Evolutionary conservation across 176 grass and related monocot genomes (phyloP), one percentile per base, ranked within the genome.

Genomic region (Cocos nucifera): DNA sequence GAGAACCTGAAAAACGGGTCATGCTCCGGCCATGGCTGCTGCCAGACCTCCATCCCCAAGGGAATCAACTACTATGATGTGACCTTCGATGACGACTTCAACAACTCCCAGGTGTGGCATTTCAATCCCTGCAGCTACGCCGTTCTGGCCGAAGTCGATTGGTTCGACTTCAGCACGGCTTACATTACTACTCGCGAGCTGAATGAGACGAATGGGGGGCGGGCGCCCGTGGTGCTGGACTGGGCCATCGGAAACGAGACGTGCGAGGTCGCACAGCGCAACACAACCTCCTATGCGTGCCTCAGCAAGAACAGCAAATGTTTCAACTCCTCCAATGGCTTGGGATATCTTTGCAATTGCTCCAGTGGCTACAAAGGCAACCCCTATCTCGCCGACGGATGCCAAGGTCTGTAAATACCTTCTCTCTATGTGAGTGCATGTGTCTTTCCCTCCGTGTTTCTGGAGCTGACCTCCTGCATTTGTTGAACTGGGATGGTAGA

Each of bases 1-100:
- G 68, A 56, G 56, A 78, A 65, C 48, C 68, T 73, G 4, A 49
- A 8, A 16, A 23, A 86, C 49, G 76, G 73, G 21, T 32, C 82
- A 2, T 95, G 90, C 90, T 69, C 70, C 3, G 85, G 90, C 12
- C 30, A 81, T 22, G 85, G 90, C 0, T 95, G 90, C 80, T 95
- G 90, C 76, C 82, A 95, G 64, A 49, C 71, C 12, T 2, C 32
- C 10, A 83, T 89, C 32, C 90, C 85, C 1, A 7, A 54, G 1
- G 70, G 63, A 8, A 76, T 83, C 25, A 76, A 60, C 39, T 73
- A 59, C 1, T 79, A 80, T 73, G 15, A 12, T n/a, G 39, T 86
- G 5, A 14, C 27, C 6, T 95, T 89, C 62, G 63, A 69, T 18
- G 28, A 22, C 20, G 73, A 75, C 61, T 77, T 69, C 27, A 81